Conservation (phyloP, 1,284 basidiomycete genomes). For the Cystobasidium sp. region DNA sequence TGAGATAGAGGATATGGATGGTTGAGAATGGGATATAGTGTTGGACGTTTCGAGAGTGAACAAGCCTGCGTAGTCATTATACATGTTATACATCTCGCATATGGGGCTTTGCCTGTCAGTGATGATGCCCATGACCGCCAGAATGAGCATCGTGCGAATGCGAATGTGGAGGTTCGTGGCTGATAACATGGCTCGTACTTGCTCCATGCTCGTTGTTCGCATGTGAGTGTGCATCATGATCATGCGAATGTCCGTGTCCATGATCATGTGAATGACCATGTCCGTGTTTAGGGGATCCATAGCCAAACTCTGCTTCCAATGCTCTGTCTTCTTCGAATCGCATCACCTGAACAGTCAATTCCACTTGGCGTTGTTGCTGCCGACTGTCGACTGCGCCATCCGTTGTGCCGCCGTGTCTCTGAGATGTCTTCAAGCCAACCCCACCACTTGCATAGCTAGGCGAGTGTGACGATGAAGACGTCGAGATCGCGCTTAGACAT, state of each 20-base stretch:
- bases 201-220: slow-evolving; percentile 4
- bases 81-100: background rate
- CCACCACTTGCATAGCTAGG: slow-evolving; percentile 24
- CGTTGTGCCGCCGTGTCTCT: slow-evolving; percentile 1
- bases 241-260: slow-evolving; percentile 28
- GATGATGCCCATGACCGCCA: background rate
- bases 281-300: slow-evolving; percentile 37
- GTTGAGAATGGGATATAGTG: too few species aligned
- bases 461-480: background rate
- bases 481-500: slow-evolving; percentile 50
- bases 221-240: slow-evolving; percentile 28
- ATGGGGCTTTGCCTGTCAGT: background rate
- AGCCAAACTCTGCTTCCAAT: slow-evolving; percentile 18
- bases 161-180: slow-evolving; percentile 10
- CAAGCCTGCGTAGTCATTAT: too few species aligned
- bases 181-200: background rate
- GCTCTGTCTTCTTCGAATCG: slow-evolving; percentile 35
- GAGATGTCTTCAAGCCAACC: slow-evolving; percentile 19
- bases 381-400: background rate
- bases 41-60: too few species aligned
- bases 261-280: slow-evolving; percentile 38
- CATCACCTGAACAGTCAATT: slow-evolving; percentile 46
- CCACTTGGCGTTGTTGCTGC: slow-evolving; percentile 34
- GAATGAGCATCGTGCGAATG: slow-evolving; percentile 30
- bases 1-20: too few species aligned